Percentiles rank a stretch among this genome's conserved stretches.
Evolutionary conservation across 2,329 filamentous ascomycete species (phyloP).

Genomic region (Chaetomiaceae sp.): DNA sequence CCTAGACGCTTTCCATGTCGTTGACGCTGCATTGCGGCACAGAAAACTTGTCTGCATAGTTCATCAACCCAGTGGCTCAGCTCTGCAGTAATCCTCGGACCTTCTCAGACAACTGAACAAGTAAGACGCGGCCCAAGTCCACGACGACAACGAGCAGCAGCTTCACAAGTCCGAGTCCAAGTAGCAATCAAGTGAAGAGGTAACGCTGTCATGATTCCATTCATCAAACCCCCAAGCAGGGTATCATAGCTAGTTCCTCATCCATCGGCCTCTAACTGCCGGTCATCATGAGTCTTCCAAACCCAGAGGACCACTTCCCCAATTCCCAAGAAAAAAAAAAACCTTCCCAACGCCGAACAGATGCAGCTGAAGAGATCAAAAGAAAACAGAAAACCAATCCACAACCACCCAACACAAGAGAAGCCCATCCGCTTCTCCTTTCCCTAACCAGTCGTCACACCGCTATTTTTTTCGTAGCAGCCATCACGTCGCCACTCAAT

Average conservation of each 20-base stretch:
- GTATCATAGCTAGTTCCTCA: constrained; percentile 7
- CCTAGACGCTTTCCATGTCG: not conserved
- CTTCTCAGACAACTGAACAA: too few relatives aligned
- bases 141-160: not conserved
- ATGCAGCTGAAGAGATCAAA: constrained; percentile 8
- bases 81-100: not conserved
- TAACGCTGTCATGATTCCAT: not conserved
- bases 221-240: constrained; percentile 7
- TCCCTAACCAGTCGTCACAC: not conserved
- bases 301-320: not conserved
- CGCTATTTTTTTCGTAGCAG: not conserved
- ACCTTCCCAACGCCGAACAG: constrained; percentile 11
- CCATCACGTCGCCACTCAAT: not conserved
- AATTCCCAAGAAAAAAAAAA: not conserved
- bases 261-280: not conserved
- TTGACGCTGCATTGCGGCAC: not conserved
- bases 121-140: not conserved
- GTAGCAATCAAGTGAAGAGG: not conserved
- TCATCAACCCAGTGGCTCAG: too few relatives aligned
- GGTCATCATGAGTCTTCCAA: not conserved
- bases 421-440: too few relatives aligned
- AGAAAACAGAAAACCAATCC: not conserved
- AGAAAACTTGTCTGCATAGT: too few relatives aligned
- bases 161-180: not conserved
- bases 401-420: not conserved